Evolutionary conservation across 2,329 filamentous ascomycete species (phyloP).

Genomic region (Colletotrichum liriopes): DNA sequence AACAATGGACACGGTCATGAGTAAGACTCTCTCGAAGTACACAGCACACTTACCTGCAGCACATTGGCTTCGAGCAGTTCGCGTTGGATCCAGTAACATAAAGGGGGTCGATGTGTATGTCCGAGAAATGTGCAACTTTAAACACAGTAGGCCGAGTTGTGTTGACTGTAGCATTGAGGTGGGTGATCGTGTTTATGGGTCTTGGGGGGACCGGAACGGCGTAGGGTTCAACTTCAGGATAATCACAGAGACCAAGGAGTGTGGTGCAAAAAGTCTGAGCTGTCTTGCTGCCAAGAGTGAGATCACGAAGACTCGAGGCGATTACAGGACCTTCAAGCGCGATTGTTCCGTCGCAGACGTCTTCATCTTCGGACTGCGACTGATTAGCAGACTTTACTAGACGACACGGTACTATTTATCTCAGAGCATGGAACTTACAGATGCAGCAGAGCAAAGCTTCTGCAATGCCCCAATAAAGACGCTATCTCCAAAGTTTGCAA

Average conservation of each 20-base stretch:
- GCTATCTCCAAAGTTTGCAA: background rate
- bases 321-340: conserved; percentile 68
- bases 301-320: conserved; percentile 63
- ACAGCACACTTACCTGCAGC: conserved; percentile 61
- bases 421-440: background rate
- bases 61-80: conserved; percentile 72
- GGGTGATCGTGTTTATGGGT: too few relatives aligned
- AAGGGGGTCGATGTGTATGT: conserved; percentile 71
- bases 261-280: conserved; percentile 67
- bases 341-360: conserved; percentile 70
- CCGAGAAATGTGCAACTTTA: conserved; percentile 72
- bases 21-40: conserved; percentile 2
- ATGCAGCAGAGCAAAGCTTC: conserved; percentile 1
- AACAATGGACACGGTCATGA: background rate
- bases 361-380: conserved; percentile 63
- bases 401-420: conserved; percentile 28
- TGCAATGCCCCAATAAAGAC: background rate
- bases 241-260: conserved; percentile 68
- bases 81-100: conserved; percentile 69
- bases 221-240: conserved; percentile 61
- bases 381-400: conserved; percentile 49
- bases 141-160: conserved; percentile 46
- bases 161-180: background rate
- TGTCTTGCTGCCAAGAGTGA: conserved; percentile 64
- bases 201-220: conserved; percentile 50